Evolutionary conservation across 148 eudicot genomes (phyloP), one percentile per base, ranked within the genome.

Genomic region (Camellia japonica): DNA sequence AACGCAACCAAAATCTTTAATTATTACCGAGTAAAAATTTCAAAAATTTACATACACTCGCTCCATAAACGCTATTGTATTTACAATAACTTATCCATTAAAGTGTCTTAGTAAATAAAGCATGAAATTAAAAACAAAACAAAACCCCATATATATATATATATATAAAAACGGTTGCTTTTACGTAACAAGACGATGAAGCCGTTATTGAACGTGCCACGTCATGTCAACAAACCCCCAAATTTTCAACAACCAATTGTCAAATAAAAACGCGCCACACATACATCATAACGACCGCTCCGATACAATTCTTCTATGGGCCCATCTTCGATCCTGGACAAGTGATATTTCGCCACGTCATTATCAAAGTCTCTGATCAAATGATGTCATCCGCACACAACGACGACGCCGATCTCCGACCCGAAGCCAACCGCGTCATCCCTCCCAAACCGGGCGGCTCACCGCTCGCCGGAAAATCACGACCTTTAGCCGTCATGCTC

Each of bases 391-490:
- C 95, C 8, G 89, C 83, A 30, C 38, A 30, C 38, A 71, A 54
- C 90, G 89, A 87, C 9, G 85, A 85, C 16, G 83, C 84, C 68
- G 98, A 89, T 78, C 90, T 86, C 72, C 97, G 81, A 0, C 97
- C 97, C 2, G 95, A 93, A 1, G 90, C 85, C 68, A 93, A 93
- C 84, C 90, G 84, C 67, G 64, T 86, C 85, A 94, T 79, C 7
- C 86, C 91, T 12, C 97, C 98, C 77, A 94, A 84, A 65, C 87
- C 85, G 47, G 91, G 84, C 66, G 97, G 84, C 52, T 84, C 92
- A 4, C 19, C 30, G 7, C 76, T 42, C 3, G 43, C 74, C 73
- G 86, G 80, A 49, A 84, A 71, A 54, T 85, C 81, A 7, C 82
- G 78, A 51, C 64, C 79, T 71, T 23, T 69, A 1, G 71, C 72